Base-by-base conservation (phyloP, 1,284 basidiomycete genomes). In the Tremellales sp. region DNA sequence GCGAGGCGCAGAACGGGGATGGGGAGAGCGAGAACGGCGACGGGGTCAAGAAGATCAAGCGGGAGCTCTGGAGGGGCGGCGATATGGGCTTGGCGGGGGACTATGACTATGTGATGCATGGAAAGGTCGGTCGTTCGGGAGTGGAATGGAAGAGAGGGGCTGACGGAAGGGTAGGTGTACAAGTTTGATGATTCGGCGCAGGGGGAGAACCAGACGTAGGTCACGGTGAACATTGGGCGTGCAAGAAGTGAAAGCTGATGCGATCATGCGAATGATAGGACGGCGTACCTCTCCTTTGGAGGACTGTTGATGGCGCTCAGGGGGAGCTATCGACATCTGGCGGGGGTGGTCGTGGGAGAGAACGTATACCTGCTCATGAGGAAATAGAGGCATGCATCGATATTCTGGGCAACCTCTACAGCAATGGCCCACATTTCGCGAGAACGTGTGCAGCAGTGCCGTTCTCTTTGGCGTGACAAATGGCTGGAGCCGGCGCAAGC, bases 21-120 rank as follows among this genome's bases (percentile, higher is more conserved):
- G 18, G 37, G 21, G 76, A 71, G 28, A 76, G 68, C 14, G 57
- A 44, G 7, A 54, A 48, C 16, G 74, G 74, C n/a, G 76, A 78
- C 4, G 51, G 53, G 21, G 81, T 83, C 38, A 82, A 84, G 64
- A 84, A 87, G 70, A 80, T 87, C 40, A 92, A 92, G 89, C 75
- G 92, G 70, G 90, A 66, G 86, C 90, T 74, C 81, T 87, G 44
- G 88, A 87, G 72, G 42, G 62, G 68, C 43, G 86, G 88, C 4
- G 79, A 82, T 57, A 78, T 85, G 65, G 93, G 93, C 0, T 71
- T 98, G 26, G 93, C 97, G 54, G 88, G 92, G 52, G 93, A 97
- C 60, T 98, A 91, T 64, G 94, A 97, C 68, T 98, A 98, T 76
- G 94, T 98, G 56, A 97, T 97, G 93, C 92, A 90, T 69, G 94